Evolutionary conservation across 352 stramenopile species (phyloP).

Genomic region (Phytophthora uliginosa): DNA sequence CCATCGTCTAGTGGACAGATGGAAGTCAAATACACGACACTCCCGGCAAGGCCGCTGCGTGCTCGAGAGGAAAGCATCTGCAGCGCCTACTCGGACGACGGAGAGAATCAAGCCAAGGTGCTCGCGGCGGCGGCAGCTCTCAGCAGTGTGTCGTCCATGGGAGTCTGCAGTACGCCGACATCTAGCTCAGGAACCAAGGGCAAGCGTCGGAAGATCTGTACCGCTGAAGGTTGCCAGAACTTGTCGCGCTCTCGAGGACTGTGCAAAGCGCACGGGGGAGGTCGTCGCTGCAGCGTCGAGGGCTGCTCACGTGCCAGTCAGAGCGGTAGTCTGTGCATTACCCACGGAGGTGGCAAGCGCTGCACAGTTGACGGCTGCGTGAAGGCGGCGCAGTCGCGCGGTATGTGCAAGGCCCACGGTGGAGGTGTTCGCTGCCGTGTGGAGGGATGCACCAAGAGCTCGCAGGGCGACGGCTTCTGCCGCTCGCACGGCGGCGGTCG

Average conservation of each 20-base stretch:
- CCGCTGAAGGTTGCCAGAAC: slow-evolving; percentile 78
- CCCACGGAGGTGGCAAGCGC: slow-evolving; percentile 85
- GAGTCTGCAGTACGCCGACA: slow-evolving; percentile 18
- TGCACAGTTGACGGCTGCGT: slow-evolving; percentile 83
- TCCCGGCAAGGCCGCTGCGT: slow-evolving; percentile 33
- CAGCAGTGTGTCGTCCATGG: slow-evolving; percentile 42
- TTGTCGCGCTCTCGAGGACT: slow-evolving; percentile 80
- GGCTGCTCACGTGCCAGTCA: slow-evolving; percentile 83
- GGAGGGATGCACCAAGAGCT: slow-evolving; percentile 87
- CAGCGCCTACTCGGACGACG: slow-evolving; percentile 42
- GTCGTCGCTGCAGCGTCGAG: slow-evolving; percentile 81
- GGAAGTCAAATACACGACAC: slow-evolving; percentile 34
- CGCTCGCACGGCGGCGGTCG: slow-evolving; percentile 79
- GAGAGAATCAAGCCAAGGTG: slow-evolving; percentile 39
- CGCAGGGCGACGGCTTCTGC: slow-evolving; percentile 87
- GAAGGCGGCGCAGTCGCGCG: slow-evolving; percentile 82
- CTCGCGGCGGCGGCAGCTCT: slow-evolving; percentile 36
- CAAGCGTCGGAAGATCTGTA: slow-evolving; percentile 88
- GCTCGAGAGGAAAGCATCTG: slow-evolving; percentile 42
- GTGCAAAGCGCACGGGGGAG: slow-evolving; percentile 84
- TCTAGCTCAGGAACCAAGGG: slow-evolving; percentile 46
- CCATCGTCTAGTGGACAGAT: slow-evolving; percentile 34
- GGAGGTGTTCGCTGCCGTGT: slow-evolving; percentile 85
- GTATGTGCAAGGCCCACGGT: slow-evolving; percentile 89
- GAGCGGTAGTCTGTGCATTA: slow-evolving; percentile 87